Evolutionary conservation across 2,329 filamentous ascomycete species (phyloP), one percentile per base, ranked within the genome.

Genomic region (Leptographium galeiforme): DNA sequence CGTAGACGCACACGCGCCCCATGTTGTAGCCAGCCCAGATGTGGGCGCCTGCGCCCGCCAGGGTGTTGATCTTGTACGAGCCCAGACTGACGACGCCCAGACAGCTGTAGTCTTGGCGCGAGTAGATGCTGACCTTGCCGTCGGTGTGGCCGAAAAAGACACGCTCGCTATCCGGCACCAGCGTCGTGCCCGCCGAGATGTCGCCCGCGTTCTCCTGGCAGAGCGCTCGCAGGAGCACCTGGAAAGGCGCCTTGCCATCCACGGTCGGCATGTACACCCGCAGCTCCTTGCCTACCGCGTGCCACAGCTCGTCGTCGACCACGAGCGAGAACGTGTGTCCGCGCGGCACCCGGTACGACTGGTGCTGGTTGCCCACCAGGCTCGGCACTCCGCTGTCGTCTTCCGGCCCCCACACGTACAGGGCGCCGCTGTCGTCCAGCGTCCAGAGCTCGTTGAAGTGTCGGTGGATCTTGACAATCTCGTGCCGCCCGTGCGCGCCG

Each of bases 21-120:
- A 87, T 96, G 66, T 91, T 96, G 70, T 90, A 97, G 3, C 85
- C 91, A 33, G 89, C 89, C 93, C 93, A 98, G 0, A 98, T 74
- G 62, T 88, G 79, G 56, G 83, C 78, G 6, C 89, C 90, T 4
- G 89, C 85, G 10, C 89, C 87, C 2, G 83, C 80, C 52, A 98
- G 72, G 39, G 86, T 83, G 64, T 89, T 95, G 67, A 98, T 95
- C 68, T 96, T 97, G 76, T 94, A 97, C 14, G 90, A 78, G 66
- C 89, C 97, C 61, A 96, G 79, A 62, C 82, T 95, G 56, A 97
- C 73, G 39, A 95, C 75, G 6, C 79, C 81, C n/a, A 94, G 64
- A 61, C 88, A 95, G 0, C 81, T 71, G 64, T 86, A 93, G 61
- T 90, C 82, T 30, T 74, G 77, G 30, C 80, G 79, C 13, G 88